Base-by-base conservation (phyloP, 257 asterid species). In the Gentiana macrophylla region DNA sequence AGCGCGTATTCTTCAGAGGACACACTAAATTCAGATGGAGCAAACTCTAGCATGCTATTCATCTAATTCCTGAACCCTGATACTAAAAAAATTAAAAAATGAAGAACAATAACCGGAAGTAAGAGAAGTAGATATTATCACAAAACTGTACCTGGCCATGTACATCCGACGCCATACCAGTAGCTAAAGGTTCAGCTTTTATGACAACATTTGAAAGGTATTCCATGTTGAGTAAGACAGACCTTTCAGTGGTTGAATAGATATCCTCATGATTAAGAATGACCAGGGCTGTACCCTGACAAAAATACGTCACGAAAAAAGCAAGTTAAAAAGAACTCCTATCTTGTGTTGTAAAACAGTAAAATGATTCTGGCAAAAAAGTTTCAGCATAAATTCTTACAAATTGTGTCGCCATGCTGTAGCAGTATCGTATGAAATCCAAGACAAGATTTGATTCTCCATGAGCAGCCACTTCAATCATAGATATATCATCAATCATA, bases 161-260 rank as follows among this genome's bases (percentile, higher is more conserved):
- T 55, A 92, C 91, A 12, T 88, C 97, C 35, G 77, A 67, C 45
- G 98, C 98, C 44, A 87, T 77, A 70, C 97, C 98, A 66, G 98
- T 88, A 33, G 89, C 86, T 74, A 92, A 74, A 68, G 98, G 98
- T 62, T 92, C 93, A 6, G 84, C 86, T 64, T 80, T 92, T 53
- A 92, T 78, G 55, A 83, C 77, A 15, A 78, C 67, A 74, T 85
- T 88, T 1, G 98, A 94, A 11, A 83, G 52, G 69, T 78, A 79
- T 62, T 85, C 97, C 82, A 76, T 68, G 60, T 88, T 88, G 57
- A 78, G 62, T 60, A 84, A 65, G 49, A 70, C 72, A 55, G 86
- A 79, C 56, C 37, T 75, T 59, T 81, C 89, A 48, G 35, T 41
- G 50, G 71, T 50, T 15, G 90, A 74, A 74, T 88, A 92, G 62